These are phyloP conservation scores for Lepiota venenata DNA, from an alignment of 768 basidiomycete genomes.

Conservation along the genomic window DNA sequence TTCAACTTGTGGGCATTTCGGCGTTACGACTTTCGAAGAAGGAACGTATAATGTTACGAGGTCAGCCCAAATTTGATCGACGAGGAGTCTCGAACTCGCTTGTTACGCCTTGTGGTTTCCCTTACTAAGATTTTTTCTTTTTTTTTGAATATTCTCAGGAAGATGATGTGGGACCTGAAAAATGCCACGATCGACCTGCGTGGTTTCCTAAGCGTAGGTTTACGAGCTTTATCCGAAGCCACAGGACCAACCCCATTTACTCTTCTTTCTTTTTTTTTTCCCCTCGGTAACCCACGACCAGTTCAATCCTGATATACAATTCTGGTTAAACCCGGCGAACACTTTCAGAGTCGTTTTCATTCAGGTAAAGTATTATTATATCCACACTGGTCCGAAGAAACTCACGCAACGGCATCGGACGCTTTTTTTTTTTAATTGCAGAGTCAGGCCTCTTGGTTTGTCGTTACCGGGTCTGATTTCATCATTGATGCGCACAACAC, in stretches of 20 bases:
- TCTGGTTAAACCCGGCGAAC: slow-evolving; percentile 51
- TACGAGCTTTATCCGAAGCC: not conserved
- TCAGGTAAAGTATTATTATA: too few relatives aligned
- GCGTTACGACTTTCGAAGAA: slow-evolving; percentile 39
- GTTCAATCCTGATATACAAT: slow-evolving; percentile 54
- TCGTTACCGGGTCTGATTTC: slow-evolving; percentile 55
- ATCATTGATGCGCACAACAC: slow-evolving; percentile 50
- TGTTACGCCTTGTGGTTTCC: too few relatives aligned
- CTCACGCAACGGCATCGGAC: too few relatives aligned
- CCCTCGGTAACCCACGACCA: slow-evolving; percentile 21
- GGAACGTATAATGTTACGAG: slow-evolving; percentile 52
- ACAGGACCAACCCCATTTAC: not conserved
- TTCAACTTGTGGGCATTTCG: slow-evolving; percentile 42
- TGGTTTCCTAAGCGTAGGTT: slow-evolving; percentile 40
- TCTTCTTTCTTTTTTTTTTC: not conserved
- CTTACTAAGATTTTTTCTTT: too few relatives aligned
- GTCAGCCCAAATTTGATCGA: slow-evolving; percentile 18
- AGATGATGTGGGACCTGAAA: slow-evolving; percentile 51
- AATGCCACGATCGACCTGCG: slow-evolving; percentile 40
- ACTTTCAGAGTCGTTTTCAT: slow-evolving; percentile 61
- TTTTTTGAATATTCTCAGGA: too few relatives aligned
- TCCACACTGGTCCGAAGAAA: too few relatives aligned
- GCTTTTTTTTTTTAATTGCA: slow-evolving; percentile 20
- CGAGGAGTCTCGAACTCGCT: not conserved
- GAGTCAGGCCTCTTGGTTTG: slow-evolving; percentile 65